Conservation (phyloP, 805 yeast species). For the Candida dajiaensis region DNA sequence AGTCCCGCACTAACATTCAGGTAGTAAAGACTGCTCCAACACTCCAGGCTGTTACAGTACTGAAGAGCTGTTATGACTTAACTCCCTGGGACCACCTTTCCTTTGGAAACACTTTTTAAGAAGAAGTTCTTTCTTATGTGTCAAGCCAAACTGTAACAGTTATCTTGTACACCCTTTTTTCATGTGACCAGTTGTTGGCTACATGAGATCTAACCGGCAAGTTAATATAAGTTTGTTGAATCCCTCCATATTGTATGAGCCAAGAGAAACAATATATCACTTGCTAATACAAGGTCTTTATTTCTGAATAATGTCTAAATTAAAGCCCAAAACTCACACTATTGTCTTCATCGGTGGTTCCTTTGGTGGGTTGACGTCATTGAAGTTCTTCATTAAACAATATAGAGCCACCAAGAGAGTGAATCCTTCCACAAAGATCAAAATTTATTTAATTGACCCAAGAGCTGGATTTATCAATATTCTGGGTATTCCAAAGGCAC, state of each 20-base stretch:
- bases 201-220: not conserved
- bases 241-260: too few species aligned
- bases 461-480: slow-evolving; percentile 36
- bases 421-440: slow-evolving; percentile 9
- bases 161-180: not conserved
- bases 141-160: not conserved
- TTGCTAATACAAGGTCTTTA: too few species aligned
- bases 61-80: too few species aligned
- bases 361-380: slow-evolving; percentile 30
- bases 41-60: too few species aligned
- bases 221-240: not conserved
- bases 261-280: too few species aligned
- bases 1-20: too few species aligned
- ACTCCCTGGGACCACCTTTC: too few species aligned
- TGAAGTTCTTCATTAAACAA: slow-evolving; percentile 19
- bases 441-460: slow-evolving; percentile 33
- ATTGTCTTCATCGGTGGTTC: slow-evolving; percentile 28
- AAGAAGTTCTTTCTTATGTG: too few species aligned
- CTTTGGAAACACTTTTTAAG: too few species aligned
- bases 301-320: too few species aligned
- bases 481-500: slow-evolving; percentile 33
- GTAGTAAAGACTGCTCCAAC: too few species aligned
- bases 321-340: not conserved
- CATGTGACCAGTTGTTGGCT: not conserved
- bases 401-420: slow-evolving; percentile 5